Evolutionary conservation across 768 basidiomycete genomes (phyloP), one percentile per base, ranked within the genome.

Genomic region (Rhizopogon vesiculosus): DNA sequence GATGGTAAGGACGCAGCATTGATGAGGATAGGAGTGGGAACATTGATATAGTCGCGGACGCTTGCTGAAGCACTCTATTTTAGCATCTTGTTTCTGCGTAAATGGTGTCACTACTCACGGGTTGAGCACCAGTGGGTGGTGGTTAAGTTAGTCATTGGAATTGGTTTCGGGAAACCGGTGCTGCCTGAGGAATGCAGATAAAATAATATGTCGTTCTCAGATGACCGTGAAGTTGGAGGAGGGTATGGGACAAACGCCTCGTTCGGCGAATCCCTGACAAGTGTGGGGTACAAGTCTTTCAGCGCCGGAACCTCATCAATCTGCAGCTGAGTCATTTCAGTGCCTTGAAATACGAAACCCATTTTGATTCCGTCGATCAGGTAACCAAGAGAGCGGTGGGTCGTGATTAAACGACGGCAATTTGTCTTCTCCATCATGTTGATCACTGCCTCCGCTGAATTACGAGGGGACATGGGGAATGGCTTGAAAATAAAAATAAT

Each of bases 171-270:
- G 48, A 76, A 69, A 2, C 78, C 77, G 0, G 79, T 78, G 49
- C 77, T 79, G 15, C 79, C 79, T 5, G 80, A 81, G 0, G 80
- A 81, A 56, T 81, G 78, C 0, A 78, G 61, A 49, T 76, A 80
- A 8, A 74, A 38, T 41, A 68, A 45, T 63, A 45, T 64, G 56
- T 29, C 71, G 45, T 50, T 61, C 19, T 45, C 57, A 57, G 16
- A 15, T 0, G 64, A 50, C 1, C 52, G 55, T 18, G 4, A 10
- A 1, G 41, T 44, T 8, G 60, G 59, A 22, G 22, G 22, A 22
- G 22, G 22, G 31, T 62, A 66, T 7, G 56, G 43, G 1, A 58
- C 41, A 33, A 62, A 58, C 1, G 12, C 38, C 33, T 59, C 56
- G 5, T 50, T 42, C 42, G 13, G 42, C 12, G 42, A 15, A 35